Percentiles rank a stretch among this genome's conserved stretches.
These are phyloP conservation scores for Colletotrichum truncatum DNA, from an alignment of 2,329 filamentous ascomycete species.

Conservation along the genomic window DNA sequence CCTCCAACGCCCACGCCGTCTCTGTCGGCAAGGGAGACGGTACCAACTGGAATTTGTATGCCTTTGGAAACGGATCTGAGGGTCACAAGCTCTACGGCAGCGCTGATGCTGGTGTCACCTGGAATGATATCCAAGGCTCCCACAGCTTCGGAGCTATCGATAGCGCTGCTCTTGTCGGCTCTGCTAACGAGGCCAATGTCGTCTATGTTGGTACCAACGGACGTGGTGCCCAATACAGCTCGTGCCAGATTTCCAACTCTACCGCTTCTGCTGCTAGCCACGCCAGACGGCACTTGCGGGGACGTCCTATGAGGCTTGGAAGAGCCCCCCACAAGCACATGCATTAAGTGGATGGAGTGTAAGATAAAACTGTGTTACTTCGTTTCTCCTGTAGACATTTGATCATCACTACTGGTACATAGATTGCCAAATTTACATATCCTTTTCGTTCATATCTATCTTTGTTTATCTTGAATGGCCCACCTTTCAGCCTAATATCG, in stretches of 20 bases:
- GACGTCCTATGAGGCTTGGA: conserved; percentile 1
- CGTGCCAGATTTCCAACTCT: conserved; percentile 9
- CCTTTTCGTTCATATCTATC: no score
- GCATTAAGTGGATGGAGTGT: neutral
- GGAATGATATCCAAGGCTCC: conserved; percentile 56
- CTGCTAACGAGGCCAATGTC: conserved; percentile 52
- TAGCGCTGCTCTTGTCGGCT: conserved; percentile 50
- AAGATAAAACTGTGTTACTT: neutral
- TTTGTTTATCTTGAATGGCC: no score
- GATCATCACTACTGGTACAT: neutral
- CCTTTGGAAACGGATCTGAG: conserved; percentile 52
- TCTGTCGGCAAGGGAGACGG: conserved; percentile 52
- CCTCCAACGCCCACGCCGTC: conserved; percentile 52
- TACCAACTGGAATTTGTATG: conserved; percentile 55
- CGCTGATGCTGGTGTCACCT: conserved; percentile 50
- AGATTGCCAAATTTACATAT: no score
- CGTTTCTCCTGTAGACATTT: neutral
- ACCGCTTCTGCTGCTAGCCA: neutral
- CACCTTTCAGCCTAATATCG: no score
- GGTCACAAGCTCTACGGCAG: conserved; percentile 57
- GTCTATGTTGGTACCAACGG: conserved; percentile 62
- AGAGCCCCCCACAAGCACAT: neutral
- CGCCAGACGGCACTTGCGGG: neutral
- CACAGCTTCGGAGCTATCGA: conserved; percentile 56
- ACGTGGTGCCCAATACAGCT: conserved; percentile 51